phyloP scores from a whole-genome alignment of 768 basidiomycete species.

The Boletus eberwhitei region DNA sequence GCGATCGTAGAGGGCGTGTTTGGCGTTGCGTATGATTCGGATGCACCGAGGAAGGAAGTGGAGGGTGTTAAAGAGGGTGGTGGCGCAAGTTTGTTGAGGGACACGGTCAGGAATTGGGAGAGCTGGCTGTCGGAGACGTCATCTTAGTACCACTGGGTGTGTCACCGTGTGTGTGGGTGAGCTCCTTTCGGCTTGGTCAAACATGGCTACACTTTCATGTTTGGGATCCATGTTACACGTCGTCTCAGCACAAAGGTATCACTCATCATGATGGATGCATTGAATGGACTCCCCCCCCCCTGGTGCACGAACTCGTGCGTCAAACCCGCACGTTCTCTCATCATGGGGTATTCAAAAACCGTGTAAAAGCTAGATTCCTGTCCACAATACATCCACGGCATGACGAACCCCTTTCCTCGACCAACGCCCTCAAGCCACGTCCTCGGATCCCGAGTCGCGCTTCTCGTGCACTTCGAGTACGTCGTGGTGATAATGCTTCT shows the following conservation, averaged over 20 bases:
- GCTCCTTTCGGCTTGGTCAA: neutral
- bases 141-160: neutral
- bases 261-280: neutral
- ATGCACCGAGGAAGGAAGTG: neutral
- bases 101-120: constrained; percentile 26
- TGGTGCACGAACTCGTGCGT: neutral
- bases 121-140: constrained; percentile 24
- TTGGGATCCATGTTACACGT: neutral
- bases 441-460: constrained; percentile 20
- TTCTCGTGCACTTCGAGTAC: constrained; percentile 18
- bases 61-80: neutral
- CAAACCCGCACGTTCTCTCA: neutral
- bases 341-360: neutral
- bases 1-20: constrained; percentile 78
- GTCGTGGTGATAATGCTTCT: constrained; percentile 35
- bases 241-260: neutral
- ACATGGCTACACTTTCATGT: neutral
- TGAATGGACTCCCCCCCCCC: neutral
- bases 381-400: neutral
- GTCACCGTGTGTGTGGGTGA: neutral
- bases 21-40: constrained; percentile 33
- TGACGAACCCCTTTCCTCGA: neutral
- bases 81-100: constrained; percentile 2
- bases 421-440: neutral
- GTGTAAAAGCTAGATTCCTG: neutral